These are phyloP conservation scores for Gastroboletus turbinatus DNA, from an alignment of 1,284 basidiomycete species.

Conservation along the genomic window DNA sequence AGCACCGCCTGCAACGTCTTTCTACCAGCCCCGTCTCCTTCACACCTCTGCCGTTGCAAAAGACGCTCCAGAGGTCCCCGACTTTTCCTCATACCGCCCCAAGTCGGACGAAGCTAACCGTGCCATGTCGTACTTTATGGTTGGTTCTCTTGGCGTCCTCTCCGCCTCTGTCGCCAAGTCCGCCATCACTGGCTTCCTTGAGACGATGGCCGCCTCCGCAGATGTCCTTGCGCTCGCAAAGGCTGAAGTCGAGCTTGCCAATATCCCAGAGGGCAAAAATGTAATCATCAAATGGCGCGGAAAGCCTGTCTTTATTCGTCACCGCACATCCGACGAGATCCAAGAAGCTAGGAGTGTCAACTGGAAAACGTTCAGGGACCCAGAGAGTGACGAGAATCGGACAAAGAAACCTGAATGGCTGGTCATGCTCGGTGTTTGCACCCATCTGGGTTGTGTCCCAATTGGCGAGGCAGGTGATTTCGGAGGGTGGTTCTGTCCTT, in stretches of 20 bases:
- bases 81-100: constrained; percentile 84
- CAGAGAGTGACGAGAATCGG: constrained; percentile 86
- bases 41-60: constrained; percentile 67
- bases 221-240: constrained; percentile 98
- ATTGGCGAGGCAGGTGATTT: constrained; percentile 98
- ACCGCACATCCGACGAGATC: constrained; percentile 92
- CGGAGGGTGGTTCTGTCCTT: constrained; percentile 98
- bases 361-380: constrained; percentile 90
- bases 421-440: constrained; percentile 97
- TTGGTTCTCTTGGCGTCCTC: constrained; percentile 93
- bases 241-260: constrained; percentile 90
- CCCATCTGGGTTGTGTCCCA: constrained; percentile 98
- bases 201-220: constrained; percentile 95
- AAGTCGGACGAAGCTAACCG: constrained; percentile 73
- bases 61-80: constrained; percentile 80
- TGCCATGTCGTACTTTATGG: constrained; percentile 94
- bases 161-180: constrained; percentile 94
- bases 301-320: constrained; percentile 99
- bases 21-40: constrained; percentile 68
- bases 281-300: constrained; percentile 99
- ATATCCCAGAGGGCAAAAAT: constrained; percentile 97
- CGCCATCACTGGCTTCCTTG: constrained; percentile 90
- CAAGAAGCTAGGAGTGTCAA: constrained; percentile 88
- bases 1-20: constrained; percentile 50
- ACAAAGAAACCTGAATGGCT: constrained; percentile 97